Evolutionary conservation across 2,329 filamentous ascomycete species (phyloP), one percentile per base, ranked within the genome.

Genomic region (Aspergillus persii): DNA sequence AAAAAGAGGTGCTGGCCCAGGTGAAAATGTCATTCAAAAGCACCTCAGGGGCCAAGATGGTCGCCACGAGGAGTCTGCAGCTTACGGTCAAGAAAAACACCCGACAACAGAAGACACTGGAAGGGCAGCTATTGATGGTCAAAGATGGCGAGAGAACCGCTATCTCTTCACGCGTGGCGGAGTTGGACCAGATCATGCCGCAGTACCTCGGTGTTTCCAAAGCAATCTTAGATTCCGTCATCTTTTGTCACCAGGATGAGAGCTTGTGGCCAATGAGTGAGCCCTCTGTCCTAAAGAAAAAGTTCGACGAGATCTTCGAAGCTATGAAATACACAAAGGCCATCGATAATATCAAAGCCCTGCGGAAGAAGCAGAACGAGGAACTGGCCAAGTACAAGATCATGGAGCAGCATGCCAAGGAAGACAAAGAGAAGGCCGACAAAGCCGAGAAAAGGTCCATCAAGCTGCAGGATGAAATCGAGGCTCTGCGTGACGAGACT

Each of bases 161-260:
- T 4, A 85, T 93, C 39, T 97, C 94, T 1, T 91, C 90, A 3
- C 87, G 89, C 47, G 87, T 91, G 18, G 87, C 87, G 8, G 91
- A 97, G 66, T 83, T 98, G 36, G 90, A 97, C 73, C 83, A 88
- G 64, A 85, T 94, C 66, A 89, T 99, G 73, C 92, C 94, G 0
- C 86, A 90, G 66, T 89, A 91, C 65, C 83, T 99, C 0, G 95
- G 95, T 41, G 95, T 97, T 3, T 95, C 92, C 1, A 88, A 89
- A 57, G 93, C 95, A 11, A 88, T 99, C 57, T 83, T 99, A 29
- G 93, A 98, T 66, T 90, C 89, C 59, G 95, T 99, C 73, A 97
- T 99, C 66, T 99, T 99, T 77, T 99, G 95, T 74, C 95, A 99
- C 71, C 95, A 99, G 72, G 95, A 99, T 73, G 95, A 99, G 66